These are phyloP conservation scores for Petunia hybrid DNA, from an alignment of 305 asterid genomes.

Conservation along the genomic window DNA sequence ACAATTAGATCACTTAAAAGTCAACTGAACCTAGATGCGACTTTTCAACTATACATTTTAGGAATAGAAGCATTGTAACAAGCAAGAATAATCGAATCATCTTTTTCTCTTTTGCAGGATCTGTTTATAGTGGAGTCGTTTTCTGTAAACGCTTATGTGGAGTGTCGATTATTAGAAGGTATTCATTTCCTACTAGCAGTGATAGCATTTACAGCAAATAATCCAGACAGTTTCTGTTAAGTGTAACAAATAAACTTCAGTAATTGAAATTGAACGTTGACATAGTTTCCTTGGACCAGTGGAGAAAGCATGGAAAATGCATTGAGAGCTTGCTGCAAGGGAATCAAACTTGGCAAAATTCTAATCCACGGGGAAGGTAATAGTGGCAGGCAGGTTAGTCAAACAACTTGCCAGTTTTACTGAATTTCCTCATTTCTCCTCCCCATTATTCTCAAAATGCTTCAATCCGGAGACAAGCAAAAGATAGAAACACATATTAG, in stretches of 20 bases:
- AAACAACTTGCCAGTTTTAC: neutral
- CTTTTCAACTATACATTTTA: too few species aligned
- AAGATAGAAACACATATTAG: neutral
- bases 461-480: neutral
- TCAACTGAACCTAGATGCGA: too few species aligned
- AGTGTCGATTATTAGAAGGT: slow-evolving; percentile 94
- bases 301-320: slow-evolving; percentile 99
- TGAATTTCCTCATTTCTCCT: neutral
- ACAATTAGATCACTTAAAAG: too few species aligned
- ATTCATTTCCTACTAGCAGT: slow-evolving; percentile 24
- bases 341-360: slow-evolving; percentile 92
- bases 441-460: neutral
- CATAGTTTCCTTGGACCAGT: slow-evolving; percentile 50
- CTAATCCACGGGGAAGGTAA: slow-evolving; percentile 73
- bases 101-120: slow-evolving; percentile 57
- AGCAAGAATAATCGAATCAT: neutral
- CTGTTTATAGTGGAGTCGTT: slow-evolving; percentile 79
- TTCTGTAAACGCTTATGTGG: slow-evolving; percentile 89
- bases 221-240: neutral
- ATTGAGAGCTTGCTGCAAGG: slow-evolving; percentile 90
- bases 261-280: neutral
- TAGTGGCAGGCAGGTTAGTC: slow-evolving; percentile 70
- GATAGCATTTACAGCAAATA: neutral
- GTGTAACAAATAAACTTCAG: neutral
- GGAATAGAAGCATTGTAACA: neutral